Evolutionary conservation across 208 protist species (phyloP), one percentile per base, ranked within the genome.

Genomic region (Naegleria gruberi): DNA sequence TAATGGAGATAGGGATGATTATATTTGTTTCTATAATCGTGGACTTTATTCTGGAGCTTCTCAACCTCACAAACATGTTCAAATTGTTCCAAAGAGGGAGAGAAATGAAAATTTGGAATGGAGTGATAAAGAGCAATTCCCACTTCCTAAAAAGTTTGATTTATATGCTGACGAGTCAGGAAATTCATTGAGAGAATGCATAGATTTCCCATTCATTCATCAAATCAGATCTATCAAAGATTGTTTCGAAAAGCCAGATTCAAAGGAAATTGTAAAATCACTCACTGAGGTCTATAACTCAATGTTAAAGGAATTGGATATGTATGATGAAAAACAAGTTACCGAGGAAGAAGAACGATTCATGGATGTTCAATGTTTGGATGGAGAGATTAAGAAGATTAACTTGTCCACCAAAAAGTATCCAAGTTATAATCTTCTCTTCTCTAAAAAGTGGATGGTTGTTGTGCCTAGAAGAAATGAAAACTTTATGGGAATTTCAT

Each of bases 1-100:
- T 84, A 65, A 65, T 65, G 19, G 0, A 65, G 81, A 84, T 46
- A 30, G 8, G 23, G 81, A 84, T 45, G 17, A 45, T 44, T 84
- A 30, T 15, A 84, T 84, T 46, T 41, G 81, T 45, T 84, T 84
- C 10, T 84, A 84, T 26, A 84, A 84, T 84, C 42, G 83, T 15
- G 83, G 83, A 87, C 42, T 87, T 6, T 87, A 55, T 41, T 41
- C 23, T 40, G 83, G 83, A 55, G 41, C 43, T 55, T 55, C 43
- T 37, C 83, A 87, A 87, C 83, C 83, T 2, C 83, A 87, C 43
- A 87, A 87, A 41, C 83, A 87, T 41, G 12, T 87, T 15, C 83
- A 87, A 87, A 10, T 87, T 6, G 40, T 87, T 41, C 83, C 83
- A 37, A 77, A 26, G 34, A 19, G 30, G 10, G 65, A 77, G 34